These are phyloP conservation scores for Emericellopsis terricola DNA, from an alignment of 495 filamentous ascomycete genomes.

Conservation along the genomic window DNA sequence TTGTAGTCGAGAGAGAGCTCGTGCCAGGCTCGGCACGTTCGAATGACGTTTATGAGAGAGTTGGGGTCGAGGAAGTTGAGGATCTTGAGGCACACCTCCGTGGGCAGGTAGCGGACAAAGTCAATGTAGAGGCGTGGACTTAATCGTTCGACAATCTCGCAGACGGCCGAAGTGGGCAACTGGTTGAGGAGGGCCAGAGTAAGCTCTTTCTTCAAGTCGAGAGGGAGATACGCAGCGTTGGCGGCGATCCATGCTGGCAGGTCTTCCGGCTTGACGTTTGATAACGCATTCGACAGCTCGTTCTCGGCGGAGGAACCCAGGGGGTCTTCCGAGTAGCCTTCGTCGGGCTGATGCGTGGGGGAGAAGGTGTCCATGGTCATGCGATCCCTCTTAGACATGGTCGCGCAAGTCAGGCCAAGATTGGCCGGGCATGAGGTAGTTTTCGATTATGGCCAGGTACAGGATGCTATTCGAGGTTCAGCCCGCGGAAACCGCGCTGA, in stretches of 20 bases:
- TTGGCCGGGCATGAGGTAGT: too few species aligned
- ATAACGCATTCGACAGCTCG: slow-evolving; percentile 9
- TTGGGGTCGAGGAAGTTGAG: slow-evolving; percentile 67
- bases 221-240: slow-evolving; percentile 25
- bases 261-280: slow-evolving; percentile 9
- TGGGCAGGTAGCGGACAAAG: slow-evolving; percentile 66
- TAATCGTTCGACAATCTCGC: slow-evolving; percentile 55
- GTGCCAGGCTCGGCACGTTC: slow-evolving; percentile 68
- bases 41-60: slow-evolving; percentile 59
- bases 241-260: slow-evolving; percentile 25
- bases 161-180: slow-evolving; percentile 56
- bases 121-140: slow-evolving; percentile 78
- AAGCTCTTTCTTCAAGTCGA: slow-evolving; percentile 32
- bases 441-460: too few species aligned
- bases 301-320: slow-evolving; percentile 17
- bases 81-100: slow-evolving; percentile 76
- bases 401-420: too few species aligned
- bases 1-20: slow-evolving; percentile 62
- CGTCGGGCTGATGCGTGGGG: slow-evolving; percentile 27
- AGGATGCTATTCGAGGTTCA: too few species aligned
- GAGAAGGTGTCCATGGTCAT: slow-evolving; percentile 16
- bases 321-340: slow-evolving; percentile 41
- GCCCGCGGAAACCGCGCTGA: too few species aligned
- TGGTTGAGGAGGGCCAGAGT: slow-evolving; percentile 49
- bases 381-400: not conserved